Conservation (phyloP, 2,329 filamentous ascomycete genomes). For the Cordyceps pruinosa region DNA sequence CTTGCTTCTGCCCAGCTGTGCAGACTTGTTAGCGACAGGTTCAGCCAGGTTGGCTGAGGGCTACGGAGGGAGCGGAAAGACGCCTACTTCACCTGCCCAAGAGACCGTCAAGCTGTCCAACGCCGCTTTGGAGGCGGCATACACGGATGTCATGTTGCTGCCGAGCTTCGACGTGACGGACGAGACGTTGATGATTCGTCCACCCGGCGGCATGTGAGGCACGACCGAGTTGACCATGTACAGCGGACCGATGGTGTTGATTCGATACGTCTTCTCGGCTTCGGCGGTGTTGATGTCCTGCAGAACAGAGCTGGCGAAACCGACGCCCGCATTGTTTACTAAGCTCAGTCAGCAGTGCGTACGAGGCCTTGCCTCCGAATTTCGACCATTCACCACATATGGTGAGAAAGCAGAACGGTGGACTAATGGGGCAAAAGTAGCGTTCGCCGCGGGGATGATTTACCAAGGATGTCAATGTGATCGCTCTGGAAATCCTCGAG, state of each 20-base stretch:
- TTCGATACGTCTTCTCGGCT: constrained; percentile 21
- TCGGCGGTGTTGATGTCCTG: constrained; percentile 19
- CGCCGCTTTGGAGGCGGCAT: constrained; percentile 26
- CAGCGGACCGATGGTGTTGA: constrained; percentile 30
- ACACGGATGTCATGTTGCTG: constrained; percentile 12
- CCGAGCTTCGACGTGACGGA: constrained; percentile 19
- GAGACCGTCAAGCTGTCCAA: constrained; percentile 28
- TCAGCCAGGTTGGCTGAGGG: too few species aligned
- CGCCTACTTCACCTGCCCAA: constrained; percentile 27
- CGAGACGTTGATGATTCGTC: constrained; percentile 20
- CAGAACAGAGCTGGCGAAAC: constrained; percentile 15
- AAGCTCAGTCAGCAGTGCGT: background rate
- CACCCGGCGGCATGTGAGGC: constrained; percentile 29
- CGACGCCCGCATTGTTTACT: constrained; percentile 34
- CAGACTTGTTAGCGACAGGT: background rate
- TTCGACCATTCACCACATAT: too few species aligned
- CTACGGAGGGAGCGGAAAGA: too few species aligned
- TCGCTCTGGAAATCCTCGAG: constrained; percentile 27
- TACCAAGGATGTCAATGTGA: constrained; percentile 36
- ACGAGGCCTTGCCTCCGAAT: too few species aligned
- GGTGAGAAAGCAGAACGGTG: background rate
- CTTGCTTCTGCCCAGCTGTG: constrained; percentile 27
- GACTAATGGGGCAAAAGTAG: too few species aligned
- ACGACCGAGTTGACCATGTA: constrained; percentile 28
- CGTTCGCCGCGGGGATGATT: too few species aligned